Evolutionary conservation across 768 basidiomycete species (phyloP).

Genomic region (Kwoniella pini): DNA sequence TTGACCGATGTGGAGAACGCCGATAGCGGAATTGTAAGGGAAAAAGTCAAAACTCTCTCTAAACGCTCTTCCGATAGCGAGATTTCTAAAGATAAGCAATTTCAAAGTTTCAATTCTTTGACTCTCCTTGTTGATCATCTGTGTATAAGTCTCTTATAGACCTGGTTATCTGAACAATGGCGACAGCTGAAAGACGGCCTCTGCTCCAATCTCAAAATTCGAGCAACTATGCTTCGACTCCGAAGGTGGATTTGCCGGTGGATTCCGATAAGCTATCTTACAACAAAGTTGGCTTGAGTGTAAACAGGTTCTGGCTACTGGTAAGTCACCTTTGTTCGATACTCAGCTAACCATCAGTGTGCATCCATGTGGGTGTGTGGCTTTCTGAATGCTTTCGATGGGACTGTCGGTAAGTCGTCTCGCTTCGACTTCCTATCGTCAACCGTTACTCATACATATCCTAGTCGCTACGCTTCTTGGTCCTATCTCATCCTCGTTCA

Average conservation of each 20-base stretch:
- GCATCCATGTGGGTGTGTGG: slow-evolving; percentile 33
- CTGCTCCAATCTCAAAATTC: not conserved
- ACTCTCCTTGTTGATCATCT: too few species aligned
- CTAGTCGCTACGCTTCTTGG: slow-evolving; percentile 36
- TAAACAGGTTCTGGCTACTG: slow-evolving; percentile 34
- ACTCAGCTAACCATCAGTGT: slow-evolving; percentile 11
- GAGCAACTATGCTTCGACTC: not conserved
- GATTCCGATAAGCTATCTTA: slow-evolving; percentile 24
- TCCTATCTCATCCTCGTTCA: slow-evolving; percentile 37
- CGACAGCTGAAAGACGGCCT: slow-evolving; percentile 3
- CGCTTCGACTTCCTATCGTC: not conserved
- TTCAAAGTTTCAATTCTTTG: too few species aligned
- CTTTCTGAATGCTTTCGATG: slow-evolving; percentile 39
- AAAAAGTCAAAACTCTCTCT: too few species aligned
- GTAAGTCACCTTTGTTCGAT: not conserved
- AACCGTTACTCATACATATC: not conserved
- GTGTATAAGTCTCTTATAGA: too few species aligned
- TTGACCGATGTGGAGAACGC: too few species aligned
- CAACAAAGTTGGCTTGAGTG: slow-evolving; percentile 39
- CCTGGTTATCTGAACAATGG: not conserved
- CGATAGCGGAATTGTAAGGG: too few species aligned
- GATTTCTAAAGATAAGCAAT: too few species aligned
- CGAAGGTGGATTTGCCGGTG: not conserved
- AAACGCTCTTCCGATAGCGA: too few species aligned
- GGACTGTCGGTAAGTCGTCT: slow-evolving; percentile 26